Conservation (phyloP, 2,329 filamentous ascomycete genomes). For the Aspergillus fructus region DNA sequence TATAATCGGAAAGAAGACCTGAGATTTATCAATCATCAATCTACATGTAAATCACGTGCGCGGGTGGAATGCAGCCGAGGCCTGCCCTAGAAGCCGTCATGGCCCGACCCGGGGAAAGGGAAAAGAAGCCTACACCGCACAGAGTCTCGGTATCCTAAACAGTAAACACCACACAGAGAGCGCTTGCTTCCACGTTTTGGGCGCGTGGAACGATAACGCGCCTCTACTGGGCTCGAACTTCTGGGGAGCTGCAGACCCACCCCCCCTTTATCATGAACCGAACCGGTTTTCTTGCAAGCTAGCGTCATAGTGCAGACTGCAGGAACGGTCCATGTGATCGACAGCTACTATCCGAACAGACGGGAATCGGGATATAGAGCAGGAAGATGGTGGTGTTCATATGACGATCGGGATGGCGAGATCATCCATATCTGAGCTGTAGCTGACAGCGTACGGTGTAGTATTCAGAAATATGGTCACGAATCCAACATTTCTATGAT, state of each 20-base stretch:
- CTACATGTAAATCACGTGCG: not conserved
- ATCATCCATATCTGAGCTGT: not conserved
- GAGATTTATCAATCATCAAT: not conserved
- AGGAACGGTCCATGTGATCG: conserved; percentile 1
- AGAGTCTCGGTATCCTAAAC: not conserved
- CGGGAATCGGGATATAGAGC: not conserved
- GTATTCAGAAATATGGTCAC: not conserved
- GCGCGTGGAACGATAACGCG: not conserved
- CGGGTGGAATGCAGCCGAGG: not conserved
- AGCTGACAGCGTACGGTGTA: not conserved
- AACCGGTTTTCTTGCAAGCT: not conserved
- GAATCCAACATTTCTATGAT: not conserved
- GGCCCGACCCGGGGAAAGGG: not conserved
- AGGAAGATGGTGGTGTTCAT: not conserved
- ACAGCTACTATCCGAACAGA: not conserved
- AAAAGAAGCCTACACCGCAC: not conserved
- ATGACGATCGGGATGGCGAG: not conserved
- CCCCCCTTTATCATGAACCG: not conserved
- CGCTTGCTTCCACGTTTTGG: not conserved
- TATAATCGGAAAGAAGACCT: not conserved
- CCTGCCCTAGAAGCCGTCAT: not conserved
- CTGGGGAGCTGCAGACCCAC: not conserved
- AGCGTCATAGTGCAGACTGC: conserved; percentile 2
- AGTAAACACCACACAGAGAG: not conserved
- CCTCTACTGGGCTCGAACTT: not conserved